phyloP scores from a whole-genome alignment of 768 basidiomycete species.

The Boletus bicolor region DNA sequence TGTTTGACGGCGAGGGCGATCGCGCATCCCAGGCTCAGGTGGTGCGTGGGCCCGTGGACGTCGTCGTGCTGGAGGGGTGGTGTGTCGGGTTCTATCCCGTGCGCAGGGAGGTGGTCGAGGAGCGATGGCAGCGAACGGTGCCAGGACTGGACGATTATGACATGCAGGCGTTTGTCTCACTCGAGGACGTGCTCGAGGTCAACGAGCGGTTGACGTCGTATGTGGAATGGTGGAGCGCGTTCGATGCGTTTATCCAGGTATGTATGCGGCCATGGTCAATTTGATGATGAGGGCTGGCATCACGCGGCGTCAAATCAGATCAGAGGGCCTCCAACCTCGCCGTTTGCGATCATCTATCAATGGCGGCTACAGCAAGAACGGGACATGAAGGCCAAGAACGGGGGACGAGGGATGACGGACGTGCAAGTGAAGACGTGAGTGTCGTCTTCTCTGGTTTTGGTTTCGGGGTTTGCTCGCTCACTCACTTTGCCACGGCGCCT shows the following conservation, averaged over 20 bases:
- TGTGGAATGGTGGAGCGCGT: conserved; percentile 60
- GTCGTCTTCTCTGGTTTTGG: not conserved
- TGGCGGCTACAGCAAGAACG: conserved; percentile 93
- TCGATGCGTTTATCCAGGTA: conserved; percentile 75
- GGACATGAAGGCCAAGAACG: conserved; percentile 79
- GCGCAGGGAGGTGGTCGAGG: conserved; percentile 44
- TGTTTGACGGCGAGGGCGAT: conserved; percentile 81
- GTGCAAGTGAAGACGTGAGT: conserved; percentile 59
- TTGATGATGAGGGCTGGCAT: not conserved
- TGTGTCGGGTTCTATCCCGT: conserved; percentile 84
- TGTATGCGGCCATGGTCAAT: not conserved
- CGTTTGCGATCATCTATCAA: conserved; percentile 63
- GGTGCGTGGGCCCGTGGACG: conserved; percentile 57
- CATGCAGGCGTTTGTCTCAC: conserved; percentile 37
- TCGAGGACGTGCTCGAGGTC: conserved; percentile 56
- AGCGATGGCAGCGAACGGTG: conserved; percentile 43
- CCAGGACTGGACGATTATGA: conserved; percentile 29
- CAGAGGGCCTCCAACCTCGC: conserved; percentile 32
- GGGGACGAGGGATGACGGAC: conserved; percentile 87
- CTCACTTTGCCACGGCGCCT: not conserved
- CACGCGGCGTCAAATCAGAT: conserved; percentile 29
- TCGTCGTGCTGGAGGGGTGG: conserved; percentile 96
- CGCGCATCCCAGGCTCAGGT: conserved; percentile 46
- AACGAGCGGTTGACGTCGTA: conserved; percentile 65
- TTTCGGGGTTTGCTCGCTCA: not conserved